These are phyloP conservation scores for Sporothrix protearum DNA, from an alignment of 2,329 filamentous ascomycete species.

Conservation along the genomic window DNA sequence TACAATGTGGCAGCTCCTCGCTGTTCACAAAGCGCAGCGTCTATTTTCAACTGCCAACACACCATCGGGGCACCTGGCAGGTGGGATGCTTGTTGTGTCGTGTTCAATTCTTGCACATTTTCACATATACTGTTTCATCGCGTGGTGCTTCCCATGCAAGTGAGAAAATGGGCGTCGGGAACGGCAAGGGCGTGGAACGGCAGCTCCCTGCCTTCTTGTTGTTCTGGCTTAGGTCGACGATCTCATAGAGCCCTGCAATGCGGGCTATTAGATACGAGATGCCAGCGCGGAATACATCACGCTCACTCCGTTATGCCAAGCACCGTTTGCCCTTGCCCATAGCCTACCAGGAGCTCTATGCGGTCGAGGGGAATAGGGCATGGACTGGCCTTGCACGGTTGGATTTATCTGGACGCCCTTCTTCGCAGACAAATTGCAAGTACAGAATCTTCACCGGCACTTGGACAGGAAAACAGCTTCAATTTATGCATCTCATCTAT, in stretches of 20 bases:
- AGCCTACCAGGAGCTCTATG: not conserved
- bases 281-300: not conserved
- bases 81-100: not conserved
- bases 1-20: not conserved
- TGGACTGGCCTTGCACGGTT: not conserved
- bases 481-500: not conserved
- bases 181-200: slow-evolving; percentile 2
- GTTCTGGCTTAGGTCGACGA: not conserved
- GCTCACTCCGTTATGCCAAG: not conserved
- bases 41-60: not conserved
- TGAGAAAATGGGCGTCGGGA: not conserved
- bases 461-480: not conserved
- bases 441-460: not conserved
- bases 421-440: not conserved
- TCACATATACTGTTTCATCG: not conserved
- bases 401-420: not conserved
- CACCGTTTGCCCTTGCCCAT: not conserved
- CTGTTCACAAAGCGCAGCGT: not conserved
- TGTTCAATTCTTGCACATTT: not conserved
- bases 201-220: not conserved
- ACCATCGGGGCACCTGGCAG: not conserved
- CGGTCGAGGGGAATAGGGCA: not conserved
- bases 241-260: not conserved
- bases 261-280: not conserved
- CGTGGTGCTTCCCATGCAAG: not conserved